phyloP scores from a whole-genome alignment of 1,284 basidiomycete species.

The Moesziomyces antarcticus region DNA sequence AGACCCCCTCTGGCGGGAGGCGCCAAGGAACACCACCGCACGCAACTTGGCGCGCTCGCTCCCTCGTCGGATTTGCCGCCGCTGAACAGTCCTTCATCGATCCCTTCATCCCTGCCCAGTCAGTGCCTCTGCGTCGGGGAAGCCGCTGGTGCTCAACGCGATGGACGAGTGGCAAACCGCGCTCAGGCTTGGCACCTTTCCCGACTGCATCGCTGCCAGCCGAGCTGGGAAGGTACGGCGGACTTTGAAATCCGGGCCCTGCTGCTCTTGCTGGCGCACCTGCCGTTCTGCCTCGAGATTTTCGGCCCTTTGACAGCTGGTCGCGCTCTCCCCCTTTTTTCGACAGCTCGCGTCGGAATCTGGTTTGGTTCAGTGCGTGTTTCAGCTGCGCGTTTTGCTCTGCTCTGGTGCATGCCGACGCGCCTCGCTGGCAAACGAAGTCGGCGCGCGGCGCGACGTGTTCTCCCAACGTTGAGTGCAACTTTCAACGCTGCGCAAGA shows the following conservation, averaged over 20 bases:
- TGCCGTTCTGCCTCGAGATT: background rate
- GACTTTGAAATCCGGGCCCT: background rate
- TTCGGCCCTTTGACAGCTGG: background rate
- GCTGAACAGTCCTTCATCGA: too few relatives aligned
- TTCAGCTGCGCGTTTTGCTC: background rate
- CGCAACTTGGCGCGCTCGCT: too few relatives aligned
- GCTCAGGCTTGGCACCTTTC: background rate
- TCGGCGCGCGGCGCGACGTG: background rate
- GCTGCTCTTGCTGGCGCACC: background rate
- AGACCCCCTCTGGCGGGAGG: background rate
- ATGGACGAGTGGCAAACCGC: background rate
- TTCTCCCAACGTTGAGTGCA: background rate
- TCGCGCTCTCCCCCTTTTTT: too few relatives aligned
- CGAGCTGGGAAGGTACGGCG: background rate
- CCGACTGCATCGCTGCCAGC: background rate
- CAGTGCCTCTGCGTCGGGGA: background rate
- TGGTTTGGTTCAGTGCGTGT: too few relatives aligned
- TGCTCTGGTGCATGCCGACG: background rate
- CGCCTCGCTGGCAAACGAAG: background rate
- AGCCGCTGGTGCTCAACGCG: background rate
- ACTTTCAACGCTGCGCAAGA: background rate
- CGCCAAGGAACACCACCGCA: too few relatives aligned
- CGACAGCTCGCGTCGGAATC: too few relatives aligned
- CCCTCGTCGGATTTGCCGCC: too few relatives aligned
- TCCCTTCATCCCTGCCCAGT: too few relatives aligned